A percentile compares a stretch with the other conserved stretches of the same genome.
Conservation (phyloP, 202 grass and related monocot genomes). For the Panicum virgatum region DNA sequence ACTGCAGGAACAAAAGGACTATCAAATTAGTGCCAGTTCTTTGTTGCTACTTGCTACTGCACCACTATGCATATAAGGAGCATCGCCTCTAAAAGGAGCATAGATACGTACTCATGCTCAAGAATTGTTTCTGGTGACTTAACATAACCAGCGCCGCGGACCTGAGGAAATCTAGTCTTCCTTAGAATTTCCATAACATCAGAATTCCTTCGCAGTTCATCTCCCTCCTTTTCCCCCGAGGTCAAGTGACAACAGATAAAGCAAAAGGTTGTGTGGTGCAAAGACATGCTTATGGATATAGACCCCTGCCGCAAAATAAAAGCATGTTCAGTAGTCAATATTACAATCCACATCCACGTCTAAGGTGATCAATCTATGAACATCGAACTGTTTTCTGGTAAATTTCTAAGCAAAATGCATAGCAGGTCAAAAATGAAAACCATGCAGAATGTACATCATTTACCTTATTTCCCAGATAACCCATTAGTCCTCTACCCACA, state of each 20-base stretch:
- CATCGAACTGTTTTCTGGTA: not conserved
- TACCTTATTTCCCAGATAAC: slow-evolving; percentile 99
- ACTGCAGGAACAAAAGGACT: slow-evolving; percentile 42
- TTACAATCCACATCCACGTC: not conserved
- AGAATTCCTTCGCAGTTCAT: slow-evolving; percentile 86
- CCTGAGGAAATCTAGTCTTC: slow-evolving; percentile 87
- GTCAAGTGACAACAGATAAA: slow-evolving; percentile 94
- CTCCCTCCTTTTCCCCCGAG: slow-evolving; percentile 95
- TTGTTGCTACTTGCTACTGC: not conserved
- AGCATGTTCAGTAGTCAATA: not conserved
- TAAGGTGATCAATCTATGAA: not conserved
- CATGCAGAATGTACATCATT: not conserved
- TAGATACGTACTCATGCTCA: slow-evolving; percentile 76
- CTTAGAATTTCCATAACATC: slow-evolving; percentile 91
- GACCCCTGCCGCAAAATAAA: slow-evolving; percentile 67
- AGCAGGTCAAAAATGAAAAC: not conserved
- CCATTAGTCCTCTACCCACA: slow-evolving; percentile 94
- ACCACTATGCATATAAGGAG: slow-evolving; percentile 3
- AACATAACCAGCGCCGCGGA: slow-evolving; percentile 48
- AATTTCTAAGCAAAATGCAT: not conserved
- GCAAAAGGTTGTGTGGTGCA: slow-evolving; percentile 91
- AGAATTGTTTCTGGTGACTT: slow-evolving; percentile 92
- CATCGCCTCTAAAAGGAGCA: not conserved
- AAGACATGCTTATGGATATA: slow-evolving; percentile 96
- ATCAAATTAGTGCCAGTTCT: not conserved